A percentile compares a stretch with the other conserved stretches of the same genome.
Conservation (phyloP, 805 yeast genomes). For the Saccharomycopsis schoenii region DNA sequence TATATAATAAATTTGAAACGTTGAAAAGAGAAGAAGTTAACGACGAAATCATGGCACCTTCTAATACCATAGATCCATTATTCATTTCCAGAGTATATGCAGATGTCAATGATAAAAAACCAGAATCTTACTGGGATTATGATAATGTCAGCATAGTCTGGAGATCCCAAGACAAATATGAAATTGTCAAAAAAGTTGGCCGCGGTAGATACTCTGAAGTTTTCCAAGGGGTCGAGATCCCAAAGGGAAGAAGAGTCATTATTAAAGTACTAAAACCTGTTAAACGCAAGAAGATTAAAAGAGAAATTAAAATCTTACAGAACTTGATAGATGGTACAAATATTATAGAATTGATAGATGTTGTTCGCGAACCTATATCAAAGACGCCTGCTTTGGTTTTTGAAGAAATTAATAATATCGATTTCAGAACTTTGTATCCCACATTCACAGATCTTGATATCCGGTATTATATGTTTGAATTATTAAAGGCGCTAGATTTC, state of each 20-base stretch:
- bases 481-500: slow-evolving; percentile 74
- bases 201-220: slow-evolving; percentile 94
- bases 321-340: slow-evolving; percentile 80
- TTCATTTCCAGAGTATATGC: slow-evolving; percentile 76
- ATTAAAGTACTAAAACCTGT: slow-evolving; percentile 91
- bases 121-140: slow-evolving; percentile 84
- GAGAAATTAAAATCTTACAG: slow-evolving; percentile 82
- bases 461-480: slow-evolving; percentile 72
- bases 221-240: slow-evolving; percentile 68
- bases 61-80: slow-evolving; percentile 23
- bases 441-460: slow-evolving; percentile 66
- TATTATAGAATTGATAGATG: slow-evolving; percentile 63
- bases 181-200: slow-evolving; percentile 75
- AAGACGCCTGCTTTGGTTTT: slow-evolving; percentile 85
- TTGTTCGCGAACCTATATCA: slow-evolving; percentile 78
- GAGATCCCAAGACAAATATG: slow-evolving; percentile 82
- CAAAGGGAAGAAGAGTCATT: slow-evolving; percentile 57
- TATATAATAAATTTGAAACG: neutral
- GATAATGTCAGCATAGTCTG: slow-evolving; percentile 63
- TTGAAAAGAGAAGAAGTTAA: neutral
- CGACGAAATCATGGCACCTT: neutral
- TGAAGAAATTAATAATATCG: slow-evolving; percentile 76
- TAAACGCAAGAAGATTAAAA: slow-evolving; percentile 81
- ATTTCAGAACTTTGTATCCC: slow-evolving; percentile 80
- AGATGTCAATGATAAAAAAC: slow-evolving; percentile 67